phyloP scores from a whole-genome alignment of 2,329 filamentous ascomycete species.

The Chrysoporthe deuterocubensis region DNA sequence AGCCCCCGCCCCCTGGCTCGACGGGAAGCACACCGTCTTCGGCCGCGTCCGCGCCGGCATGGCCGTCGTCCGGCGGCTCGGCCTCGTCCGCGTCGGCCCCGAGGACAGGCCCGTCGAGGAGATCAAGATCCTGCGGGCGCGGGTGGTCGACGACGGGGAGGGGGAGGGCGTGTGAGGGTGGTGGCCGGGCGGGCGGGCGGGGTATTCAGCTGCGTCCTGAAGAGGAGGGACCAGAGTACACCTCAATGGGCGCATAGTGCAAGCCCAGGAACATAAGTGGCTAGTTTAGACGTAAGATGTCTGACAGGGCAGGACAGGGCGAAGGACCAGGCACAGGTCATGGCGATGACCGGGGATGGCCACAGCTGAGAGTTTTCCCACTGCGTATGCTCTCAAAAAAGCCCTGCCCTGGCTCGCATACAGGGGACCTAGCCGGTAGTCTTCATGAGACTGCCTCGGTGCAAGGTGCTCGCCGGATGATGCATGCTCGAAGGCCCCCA shows the following conservation, averaged over 20 bases:
- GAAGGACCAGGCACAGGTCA: no score
- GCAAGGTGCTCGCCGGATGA: not conserved
- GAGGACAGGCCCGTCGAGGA: slow-evolving; percentile 84
- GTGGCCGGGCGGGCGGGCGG: not conserved
- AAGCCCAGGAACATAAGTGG: not conserved
- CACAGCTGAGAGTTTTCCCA: not conserved
- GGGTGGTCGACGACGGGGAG: slow-evolving; percentile 64
- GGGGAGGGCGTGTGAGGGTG: slow-evolving; percentile 18
- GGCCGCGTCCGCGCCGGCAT: slow-evolving; percentile 86
- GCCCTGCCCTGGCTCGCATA: not conserved
- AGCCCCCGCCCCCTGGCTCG: slow-evolving; percentile 92
- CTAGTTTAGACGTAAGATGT: not conserved
- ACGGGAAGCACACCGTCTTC: slow-evolving; percentile 97
- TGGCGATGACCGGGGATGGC: not conserved
- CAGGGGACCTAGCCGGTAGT: not conserved
- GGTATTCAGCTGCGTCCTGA: not conserved
- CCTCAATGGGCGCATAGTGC: not conserved
- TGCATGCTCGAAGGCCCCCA: not conserved
- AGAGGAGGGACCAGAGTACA: not conserved
- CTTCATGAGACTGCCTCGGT: not conserved
- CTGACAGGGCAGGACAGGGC: not conserved
- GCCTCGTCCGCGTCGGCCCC: slow-evolving; percentile 78
- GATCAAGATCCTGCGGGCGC: slow-evolving; percentile 77
- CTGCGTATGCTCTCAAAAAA: not conserved
- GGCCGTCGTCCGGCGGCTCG: slow-evolving; percentile 84